Base-by-base conservation (phyloP, 176 grass and related monocot species). In the Secale cereale region DNA sequence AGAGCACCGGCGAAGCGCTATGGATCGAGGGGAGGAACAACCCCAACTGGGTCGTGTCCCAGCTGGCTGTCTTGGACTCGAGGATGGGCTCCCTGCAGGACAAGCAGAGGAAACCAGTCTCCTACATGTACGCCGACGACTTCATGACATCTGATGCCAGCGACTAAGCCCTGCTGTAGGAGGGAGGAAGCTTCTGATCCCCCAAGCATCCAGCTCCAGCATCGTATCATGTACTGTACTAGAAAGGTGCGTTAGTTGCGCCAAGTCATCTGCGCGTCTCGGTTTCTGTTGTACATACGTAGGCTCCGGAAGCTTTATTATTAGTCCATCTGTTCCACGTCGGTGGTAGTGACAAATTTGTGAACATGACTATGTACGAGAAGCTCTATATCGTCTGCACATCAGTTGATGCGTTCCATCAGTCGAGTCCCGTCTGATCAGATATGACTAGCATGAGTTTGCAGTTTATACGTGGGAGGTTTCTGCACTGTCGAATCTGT, bases 11-110 rank as follows among this genome's bases (percentile, higher is more conserved):
- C 26, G 93, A 95, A 86, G 90, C 88, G 10, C 36, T 95, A 33
- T 95, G 93, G 93, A n/a, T 95, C 45, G 90, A 92, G 29, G 88
- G 85, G 29, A 92, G 75, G 88, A 82, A 86, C 67, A 95, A 90
- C 32, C 93, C 93, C 22, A 83, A 83, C 5, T 95, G 93, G 93
- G 90, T 95, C 50, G 84, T 87, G 15, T 91, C 90, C 12, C 93
- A 95, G 56, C 32, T 95, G 72, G 90, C 90, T n/a, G 37, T 95
- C 78, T 16, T 95, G 83, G 93, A 92, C 81, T 95, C 90, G 0
- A 95, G 93, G 79, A 92, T 90, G 86, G 76, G 70, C 77, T 85
- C 90, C 79, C 59, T 89, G 27, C 83, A 92, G 85, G 65, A 33
- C 20, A 79, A 27, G 39, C 88, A 81, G 43, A 82, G 80, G 71